A percentile compares a stretch with the other conserved stretches of the same genome.
These are phyloP conservation scores for Diospyros kaki DNA, from an alignment of 148 eudicot genomes.

Conservation along the genomic window DNA sequence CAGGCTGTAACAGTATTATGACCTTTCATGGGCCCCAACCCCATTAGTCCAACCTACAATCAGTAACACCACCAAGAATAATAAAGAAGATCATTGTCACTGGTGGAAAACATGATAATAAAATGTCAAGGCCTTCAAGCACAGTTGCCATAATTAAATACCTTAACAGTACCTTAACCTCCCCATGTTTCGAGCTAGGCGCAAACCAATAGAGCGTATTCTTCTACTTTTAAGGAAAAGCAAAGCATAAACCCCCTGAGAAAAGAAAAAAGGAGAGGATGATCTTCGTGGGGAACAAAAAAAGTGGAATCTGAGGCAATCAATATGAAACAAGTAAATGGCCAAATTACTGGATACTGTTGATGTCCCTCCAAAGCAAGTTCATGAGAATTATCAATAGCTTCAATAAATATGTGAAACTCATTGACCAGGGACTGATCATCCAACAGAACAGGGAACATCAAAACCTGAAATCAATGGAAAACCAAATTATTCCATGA, in stretches of 20 bases:
- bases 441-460: slow-evolving; percentile 77
- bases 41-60: not conserved
- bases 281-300: slow-evolving; percentile 11
- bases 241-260: slow-evolving; percentile 86
- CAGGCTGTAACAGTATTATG: not conserved
- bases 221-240: slow-evolving; percentile 82
- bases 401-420: slow-evolving; percentile 79
- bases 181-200: slow-evolving; percentile 86
- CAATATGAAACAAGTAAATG: slow-evolving; percentile 6
- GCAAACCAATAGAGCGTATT: slow-evolving; percentile 77
- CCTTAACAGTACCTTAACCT: slow-evolving; percentile 65
- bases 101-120: slow-evolving; percentile 1
- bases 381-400: slow-evolving; percentile 83
- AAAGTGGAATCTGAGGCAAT: slow-evolving; percentile 7
- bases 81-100: not conserved
- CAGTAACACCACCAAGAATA: not conserved
- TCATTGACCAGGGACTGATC: slow-evolving; percentile 65
- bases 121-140: not conserved
- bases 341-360: slow-evolving; percentile 69
- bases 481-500: slow-evolving; percentile 11
- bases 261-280: slow-evolving; percentile 9
- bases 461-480: slow-evolving; percentile 56
- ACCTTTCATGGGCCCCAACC: not conserved
- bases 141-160: not conserved
- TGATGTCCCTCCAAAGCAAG: slow-evolving; percentile 77